phyloP scores from a whole-genome alignment of 768 basidiomycete genomes.

The Hygrophoropsis aurantiaca region DNA sequence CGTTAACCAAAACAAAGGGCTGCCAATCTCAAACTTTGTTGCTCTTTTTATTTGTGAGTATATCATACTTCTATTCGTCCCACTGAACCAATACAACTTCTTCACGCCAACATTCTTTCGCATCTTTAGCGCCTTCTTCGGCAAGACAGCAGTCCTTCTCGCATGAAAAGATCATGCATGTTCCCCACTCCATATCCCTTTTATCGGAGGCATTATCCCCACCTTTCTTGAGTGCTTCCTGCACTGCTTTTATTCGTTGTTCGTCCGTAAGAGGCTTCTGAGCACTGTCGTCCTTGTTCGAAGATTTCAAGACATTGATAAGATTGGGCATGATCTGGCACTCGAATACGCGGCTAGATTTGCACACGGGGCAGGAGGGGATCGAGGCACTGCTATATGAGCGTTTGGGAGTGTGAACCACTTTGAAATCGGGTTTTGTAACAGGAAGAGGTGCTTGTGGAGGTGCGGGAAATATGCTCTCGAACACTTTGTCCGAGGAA shows the following conservation, averaged over 20 bases:
- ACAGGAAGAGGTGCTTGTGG: conserved; percentile 46
- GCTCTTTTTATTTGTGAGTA: neutral
- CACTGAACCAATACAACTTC: conserved; percentile 76
- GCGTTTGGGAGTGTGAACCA: conserved; percentile 43
- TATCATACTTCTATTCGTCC: conserved; percentile 48
- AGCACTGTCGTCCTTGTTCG: conserved; percentile 17
- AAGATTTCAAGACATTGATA: conserved; percentile 67
- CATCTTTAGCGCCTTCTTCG: conserved; percentile 40
- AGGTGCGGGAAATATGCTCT: conserved; percentile 69
- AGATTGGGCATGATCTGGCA: conserved; percentile 94
- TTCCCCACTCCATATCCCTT: conserved; percentile 93
- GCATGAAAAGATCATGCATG: conserved; percentile 87
- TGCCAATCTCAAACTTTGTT: too few relatives aligned
- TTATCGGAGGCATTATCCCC: conserved; percentile 37
- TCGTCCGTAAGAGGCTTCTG: conserved; percentile 54
- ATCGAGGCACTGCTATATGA: conserved; percentile 56
- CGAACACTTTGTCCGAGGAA: conserved; percentile 72
- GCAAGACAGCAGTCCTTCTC: conserved; percentile 69
- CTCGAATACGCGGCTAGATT: conserved; percentile 75
- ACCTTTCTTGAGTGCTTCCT: conserved; percentile 50
- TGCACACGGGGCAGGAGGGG: conserved; percentile 68
- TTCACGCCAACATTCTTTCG: conserved; percentile 60
- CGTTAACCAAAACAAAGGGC: neutral
- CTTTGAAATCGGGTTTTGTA: conserved; percentile 61
- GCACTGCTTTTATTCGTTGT: conserved; percentile 64